Conservation (phyloP, 2,329 filamentous ascomycete genomes). For the Clonostachys sp. region DNA sequence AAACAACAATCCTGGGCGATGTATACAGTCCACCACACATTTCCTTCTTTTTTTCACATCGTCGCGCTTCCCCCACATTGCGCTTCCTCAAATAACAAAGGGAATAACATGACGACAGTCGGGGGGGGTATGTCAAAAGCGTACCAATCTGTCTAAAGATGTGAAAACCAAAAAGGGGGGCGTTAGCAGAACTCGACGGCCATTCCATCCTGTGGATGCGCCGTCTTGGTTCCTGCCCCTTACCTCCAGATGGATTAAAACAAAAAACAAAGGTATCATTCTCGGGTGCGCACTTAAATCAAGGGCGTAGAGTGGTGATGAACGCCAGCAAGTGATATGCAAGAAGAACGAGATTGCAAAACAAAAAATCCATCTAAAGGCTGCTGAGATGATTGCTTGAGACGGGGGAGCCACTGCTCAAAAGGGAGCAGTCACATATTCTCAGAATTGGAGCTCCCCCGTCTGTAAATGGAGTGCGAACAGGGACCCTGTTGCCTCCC, state of each 20-base stretch:
- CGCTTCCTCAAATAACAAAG: too few species aligned
- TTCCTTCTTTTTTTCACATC: conserved; percentile 1
- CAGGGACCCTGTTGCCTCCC: conserved; percentile 8
- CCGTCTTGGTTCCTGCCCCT: too few species aligned
- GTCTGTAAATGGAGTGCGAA: not conserved
- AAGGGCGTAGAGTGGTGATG: not conserved
- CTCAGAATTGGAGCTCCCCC: not conserved
- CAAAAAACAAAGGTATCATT: too few species aligned
- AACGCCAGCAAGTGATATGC: not conserved
- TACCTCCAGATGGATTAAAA: too few species aligned
- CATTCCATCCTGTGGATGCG: too few species aligned
- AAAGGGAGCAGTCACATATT: too few species aligned
- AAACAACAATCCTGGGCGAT: not conserved
- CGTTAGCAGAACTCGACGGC: too few species aligned
- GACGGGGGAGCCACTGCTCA: not conserved
- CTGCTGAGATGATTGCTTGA: conserved; percentile 1
- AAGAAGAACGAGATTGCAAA: not conserved
- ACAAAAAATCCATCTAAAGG: not conserved
- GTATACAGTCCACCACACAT: conserved; percentile 1
- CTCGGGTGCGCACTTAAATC: not conserved
- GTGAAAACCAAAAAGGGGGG: too few species aligned
- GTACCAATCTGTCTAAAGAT: too few species aligned
- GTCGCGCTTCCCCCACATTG: too few species aligned
- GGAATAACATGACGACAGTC: too few species aligned
- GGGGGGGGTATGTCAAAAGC: too few species aligned